Evolutionary conservation across 768 basidiomycete genomes (phyloP), one percentile per base, ranked within the genome.

Genomic region (Pisolithus albus): DNA sequence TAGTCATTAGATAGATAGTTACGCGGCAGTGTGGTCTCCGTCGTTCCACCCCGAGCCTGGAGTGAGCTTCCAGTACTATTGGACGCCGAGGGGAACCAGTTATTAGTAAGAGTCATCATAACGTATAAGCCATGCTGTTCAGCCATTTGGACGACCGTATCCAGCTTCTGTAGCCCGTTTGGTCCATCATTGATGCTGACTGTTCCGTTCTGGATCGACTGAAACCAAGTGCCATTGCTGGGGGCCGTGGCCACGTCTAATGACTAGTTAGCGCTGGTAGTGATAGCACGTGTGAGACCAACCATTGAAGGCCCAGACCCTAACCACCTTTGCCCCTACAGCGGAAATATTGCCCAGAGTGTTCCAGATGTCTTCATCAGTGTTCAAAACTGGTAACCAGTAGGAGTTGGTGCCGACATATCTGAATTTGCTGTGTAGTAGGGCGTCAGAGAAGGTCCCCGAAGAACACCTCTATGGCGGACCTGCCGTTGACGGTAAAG

Each of bases 261-360:
- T 45, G n/a, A 9, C 39, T 24, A 19, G 37, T 66, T n/a, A 61
- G 52, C 7, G 47, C 26, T n/a, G 11, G 13, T 10, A 30, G 50
- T 37, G 15, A 49, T 51, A 24, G 23, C 30, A 34, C 34, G 42
- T 24, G 46, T 36, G 30, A 28, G 43, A 15, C 48, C 51, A 36
- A 77, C 83, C 85, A 65, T 86, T 86, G 64, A 86, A 87, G 16
- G 76, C 86, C 86, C 86, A 88, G 4, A 79, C 71, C 39, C 84
- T 74, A 26, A 86, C 77, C 19, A 82, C 82, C 37, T 70, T 79
- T 56, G 83, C 73, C 7, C 80, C 81, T 11, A 70, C 63, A 2
- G 74, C 72, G 11, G 78, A 75, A 50, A 88, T 83, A 54, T 78
- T 80, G 2, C 71, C 73, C 34, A 88, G 63, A 3, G 83, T 81